These are phyloP conservation scores for Hypericum androsaemum DNA, from an alignment of 345 rosid species.

Conservation along the genomic window DNA sequence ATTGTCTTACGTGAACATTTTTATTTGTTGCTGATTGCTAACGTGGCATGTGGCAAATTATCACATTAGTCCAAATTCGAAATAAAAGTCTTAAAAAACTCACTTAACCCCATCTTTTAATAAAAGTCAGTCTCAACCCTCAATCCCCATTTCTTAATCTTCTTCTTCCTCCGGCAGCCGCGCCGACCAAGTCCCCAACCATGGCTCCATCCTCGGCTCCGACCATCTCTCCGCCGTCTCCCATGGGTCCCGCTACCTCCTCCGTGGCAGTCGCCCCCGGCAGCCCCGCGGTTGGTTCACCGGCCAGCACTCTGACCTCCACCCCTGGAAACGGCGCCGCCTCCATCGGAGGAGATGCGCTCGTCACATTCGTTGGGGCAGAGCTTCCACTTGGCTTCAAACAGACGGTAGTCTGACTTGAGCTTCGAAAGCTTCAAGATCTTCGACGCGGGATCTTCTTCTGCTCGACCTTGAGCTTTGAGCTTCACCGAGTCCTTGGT, in stretches of 20 bases:
- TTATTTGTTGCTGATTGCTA: too few species aligned
- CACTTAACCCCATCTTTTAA: too few species aligned
- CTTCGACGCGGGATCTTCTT: conserved; percentile 58
- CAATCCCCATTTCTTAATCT: too few species aligned
- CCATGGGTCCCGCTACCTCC: conserved; percentile 15
- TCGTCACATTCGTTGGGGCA: conserved; percentile 31
- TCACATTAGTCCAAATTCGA: too few species aligned
- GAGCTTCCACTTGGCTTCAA: conserved; percentile 42
- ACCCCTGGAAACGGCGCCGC: conserved; percentile 17
- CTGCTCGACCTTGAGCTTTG: conserved; percentile 52
- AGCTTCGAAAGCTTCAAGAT: conserved; percentile 57
- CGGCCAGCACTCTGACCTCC: conserved; percentile 2
- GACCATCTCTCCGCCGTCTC: conserved; percentile 1
- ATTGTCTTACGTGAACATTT: too few species aligned
- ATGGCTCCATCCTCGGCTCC: conserved; percentile 8
- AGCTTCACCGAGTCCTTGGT: conserved; percentile 42
- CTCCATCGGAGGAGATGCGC: conserved; percentile 25
- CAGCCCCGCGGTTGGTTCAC: conserved; percentile 9
- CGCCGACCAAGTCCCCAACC: conserved; percentile 31
- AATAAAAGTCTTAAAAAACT: too few species aligned
- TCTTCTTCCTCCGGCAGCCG: conserved; percentile 42
- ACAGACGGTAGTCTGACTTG: conserved; percentile 35
- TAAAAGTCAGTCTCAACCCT: too few species aligned
- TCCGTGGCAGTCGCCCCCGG: not conserved
- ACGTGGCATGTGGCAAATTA: too few species aligned